Conservation (phyloP, 2,329 filamentous ascomycete species). For the Rhynchosporium secalis region DNA sequence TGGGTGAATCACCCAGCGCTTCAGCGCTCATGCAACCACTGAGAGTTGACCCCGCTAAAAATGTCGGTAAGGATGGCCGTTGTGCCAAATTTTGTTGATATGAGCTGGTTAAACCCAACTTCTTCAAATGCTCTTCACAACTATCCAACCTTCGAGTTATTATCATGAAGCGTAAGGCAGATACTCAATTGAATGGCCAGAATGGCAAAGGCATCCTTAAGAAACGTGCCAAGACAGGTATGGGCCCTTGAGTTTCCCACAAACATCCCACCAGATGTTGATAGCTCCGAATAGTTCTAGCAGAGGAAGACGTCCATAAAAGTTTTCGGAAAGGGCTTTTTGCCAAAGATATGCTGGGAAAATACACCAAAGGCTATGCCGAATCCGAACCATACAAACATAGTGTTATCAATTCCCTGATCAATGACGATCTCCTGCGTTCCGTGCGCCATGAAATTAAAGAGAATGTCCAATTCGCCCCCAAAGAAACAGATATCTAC, state of each 20-base stretch:
- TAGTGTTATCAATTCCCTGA: slow-evolving; percentile 79
- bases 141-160: slow-evolving; percentile 18
- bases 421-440: slow-evolving; percentile 80
- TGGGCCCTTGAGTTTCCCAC: slow-evolving; percentile 27
- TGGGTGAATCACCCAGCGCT: slow-evolving; percentile 28
- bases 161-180: slow-evolving; percentile 62
- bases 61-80: slow-evolving; percentile 8
- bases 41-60: slow-evolving; percentile 3
- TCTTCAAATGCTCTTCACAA: slow-evolving; percentile 13
- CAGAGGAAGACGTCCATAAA: slow-evolving; percentile 37
- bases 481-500: slow-evolving; percentile 99
- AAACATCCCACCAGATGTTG: slow-evolving; percentile 22
- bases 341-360: slow-evolving; percentile 54
- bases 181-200: slow-evolving; percentile 46
- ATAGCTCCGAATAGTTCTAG: slow-evolving; percentile 33
- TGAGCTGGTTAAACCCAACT: slow-evolving; percentile 26
- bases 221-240: slow-evolving; percentile 53
- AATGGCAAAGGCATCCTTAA: slow-evolving; percentile 45
- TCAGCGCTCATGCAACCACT: slow-evolving; percentile 29
- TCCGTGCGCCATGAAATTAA: slow-evolving; percentile 86
- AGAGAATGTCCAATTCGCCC: slow-evolving; percentile 89
- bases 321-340: slow-evolving; percentile 68
- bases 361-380: slow-evolving; percentile 64
- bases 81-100: slow-evolving; percentile 25
- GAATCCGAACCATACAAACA: slow-evolving; percentile 79